Evolutionary conservation across 495 filamentous ascomycete species (phyloP).

Genomic region (Penicillium canariense): DNA sequence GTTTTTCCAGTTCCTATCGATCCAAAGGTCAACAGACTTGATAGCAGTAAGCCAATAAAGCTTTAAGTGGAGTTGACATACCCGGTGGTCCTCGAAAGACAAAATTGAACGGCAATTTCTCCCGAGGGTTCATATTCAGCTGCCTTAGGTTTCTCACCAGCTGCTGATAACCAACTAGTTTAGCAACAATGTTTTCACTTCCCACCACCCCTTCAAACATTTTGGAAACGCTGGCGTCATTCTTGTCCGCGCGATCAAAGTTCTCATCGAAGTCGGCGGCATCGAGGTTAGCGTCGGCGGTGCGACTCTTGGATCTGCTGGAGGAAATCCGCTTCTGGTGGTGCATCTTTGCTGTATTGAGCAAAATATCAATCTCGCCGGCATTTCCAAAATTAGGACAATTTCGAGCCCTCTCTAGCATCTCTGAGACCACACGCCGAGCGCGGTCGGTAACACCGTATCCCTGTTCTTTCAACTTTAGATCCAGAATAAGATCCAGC

Average conservation of each 20-base stretch:
- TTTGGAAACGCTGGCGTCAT: constrained; percentile 48
- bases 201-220: constrained; percentile 69
- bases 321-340: constrained; percentile 52
- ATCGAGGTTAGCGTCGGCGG: constrained; percentile 45
- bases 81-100: constrained; percentile 64
- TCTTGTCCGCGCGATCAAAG: constrained; percentile 53
- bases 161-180: constrained; percentile 60
- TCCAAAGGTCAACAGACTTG: neutral
- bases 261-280: constrained; percentile 68
- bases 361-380: constrained; percentile 61
- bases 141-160: constrained; percentile 50
- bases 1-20: constrained; percentile 70
- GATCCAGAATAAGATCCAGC: constrained; percentile 50
- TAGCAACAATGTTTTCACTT: constrained; percentile 56
- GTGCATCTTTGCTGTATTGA: constrained; percentile 57
- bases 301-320: constrained; percentile 14
- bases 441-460: constrained; percentile 43
- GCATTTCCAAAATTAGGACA: constrained; percentile 55
- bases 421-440: constrained; percentile 35
- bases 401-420: constrained; percentile 43
- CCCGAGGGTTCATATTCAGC: constrained; percentile 54
- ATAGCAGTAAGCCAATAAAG: neutral
- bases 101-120: constrained; percentile 59
- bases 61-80: constrained; percentile 17
- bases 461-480: constrained; percentile 52